Evolutionary conservation across 108 stramenopile species (phyloP).

Genomic region (Fragilariopsis cylindrus): DNA sequence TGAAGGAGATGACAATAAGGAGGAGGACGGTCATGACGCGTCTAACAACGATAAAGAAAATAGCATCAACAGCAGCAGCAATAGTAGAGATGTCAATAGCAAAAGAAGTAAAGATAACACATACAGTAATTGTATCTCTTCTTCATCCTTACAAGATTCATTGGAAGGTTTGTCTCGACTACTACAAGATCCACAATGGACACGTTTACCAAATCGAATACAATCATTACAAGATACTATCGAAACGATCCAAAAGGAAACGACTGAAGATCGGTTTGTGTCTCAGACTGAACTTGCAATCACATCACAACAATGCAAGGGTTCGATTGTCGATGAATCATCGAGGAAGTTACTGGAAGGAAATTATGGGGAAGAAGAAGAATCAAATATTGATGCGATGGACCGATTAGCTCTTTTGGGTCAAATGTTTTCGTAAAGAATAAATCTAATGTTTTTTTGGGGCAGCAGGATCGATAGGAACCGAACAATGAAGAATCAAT

Average conservation of each 20-base stretch:
- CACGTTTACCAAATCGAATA: conserved; percentile 20
- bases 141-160: conserved; percentile 5
- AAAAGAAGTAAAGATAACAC: not conserved
- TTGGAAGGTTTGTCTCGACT: conserved; percentile 12
- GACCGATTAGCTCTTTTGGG: conserved; percentile 31
- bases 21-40: not conserved
- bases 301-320: conserved; percentile 18
- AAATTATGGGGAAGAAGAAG: not conserved
- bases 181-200: conserved; percentile 29
- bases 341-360: not conserved
- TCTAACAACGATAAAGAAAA: not conserved
- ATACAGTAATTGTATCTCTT: not conserved
- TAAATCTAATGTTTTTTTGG: not conserved
- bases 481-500: no score
- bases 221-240: conserved; percentile 35
- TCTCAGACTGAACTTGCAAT: conserved; percentile 43
- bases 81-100: not conserved
- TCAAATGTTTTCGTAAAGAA: conserved; percentile 16
- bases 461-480: no score
- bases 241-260: conserved; percentile 25
- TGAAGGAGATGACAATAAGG: not conserved
- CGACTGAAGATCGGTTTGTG: conserved; percentile 17
- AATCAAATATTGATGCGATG: conserved; percentile 2
- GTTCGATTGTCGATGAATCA: conserved; percentile 8
- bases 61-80: not conserved